Conservation (phyloP, 352 stramenopile genomes). For the Phytopythium chamaehyphon region DNA sequence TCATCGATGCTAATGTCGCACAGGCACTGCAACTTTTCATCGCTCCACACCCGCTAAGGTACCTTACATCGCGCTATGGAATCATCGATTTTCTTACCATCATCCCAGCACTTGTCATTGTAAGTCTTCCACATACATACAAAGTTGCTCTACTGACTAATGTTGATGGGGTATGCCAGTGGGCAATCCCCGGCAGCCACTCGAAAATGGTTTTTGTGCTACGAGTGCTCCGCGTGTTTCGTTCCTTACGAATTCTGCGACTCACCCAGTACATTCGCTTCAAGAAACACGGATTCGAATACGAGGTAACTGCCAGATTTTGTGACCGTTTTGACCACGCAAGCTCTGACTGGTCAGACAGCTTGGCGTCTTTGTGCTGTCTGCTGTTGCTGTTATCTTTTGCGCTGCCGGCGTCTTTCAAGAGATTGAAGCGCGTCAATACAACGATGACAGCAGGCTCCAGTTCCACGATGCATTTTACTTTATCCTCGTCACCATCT, state of each 20-base stretch:
- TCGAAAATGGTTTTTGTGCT: conserved; percentile 62
- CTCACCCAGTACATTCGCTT: conserved; percentile 55
- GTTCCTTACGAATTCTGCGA: conserved; percentile 51
- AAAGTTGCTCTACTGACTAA: not conserved
- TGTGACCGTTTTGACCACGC: not conserved
- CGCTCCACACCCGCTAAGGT: conserved; percentile 28
- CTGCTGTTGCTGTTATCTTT: conserved; percentile 51
- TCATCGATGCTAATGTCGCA: not conserved
- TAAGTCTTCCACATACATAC: conserved; percentile 7
- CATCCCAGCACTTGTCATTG: conserved; percentile 56
- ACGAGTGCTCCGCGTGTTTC: conserved; percentile 65
- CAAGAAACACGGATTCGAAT: conserved; percentile 69
- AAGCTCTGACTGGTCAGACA: conserved; percentile 8
- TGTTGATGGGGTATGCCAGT: conserved; percentile 20
- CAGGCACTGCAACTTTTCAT: conserved; percentile 51
- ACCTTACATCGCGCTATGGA: conserved; percentile 45
- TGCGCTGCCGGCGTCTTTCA: conserved; percentile 66
- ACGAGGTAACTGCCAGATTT: conserved; percentile 33
- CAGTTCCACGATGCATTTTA: conserved; percentile 67
- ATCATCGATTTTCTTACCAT: conserved; percentile 74
- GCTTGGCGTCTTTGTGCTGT: conserved; percentile 67
- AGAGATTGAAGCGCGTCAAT: conserved; percentile 44
- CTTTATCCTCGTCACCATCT: conserved; percentile 70
- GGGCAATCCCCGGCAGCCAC: conserved; percentile 33
- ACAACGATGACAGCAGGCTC: conserved; percentile 22